phyloP scores from a whole-genome alignment of 495 filamentous ascomycete species.

The Sphaerosporella brunnea region DNA sequence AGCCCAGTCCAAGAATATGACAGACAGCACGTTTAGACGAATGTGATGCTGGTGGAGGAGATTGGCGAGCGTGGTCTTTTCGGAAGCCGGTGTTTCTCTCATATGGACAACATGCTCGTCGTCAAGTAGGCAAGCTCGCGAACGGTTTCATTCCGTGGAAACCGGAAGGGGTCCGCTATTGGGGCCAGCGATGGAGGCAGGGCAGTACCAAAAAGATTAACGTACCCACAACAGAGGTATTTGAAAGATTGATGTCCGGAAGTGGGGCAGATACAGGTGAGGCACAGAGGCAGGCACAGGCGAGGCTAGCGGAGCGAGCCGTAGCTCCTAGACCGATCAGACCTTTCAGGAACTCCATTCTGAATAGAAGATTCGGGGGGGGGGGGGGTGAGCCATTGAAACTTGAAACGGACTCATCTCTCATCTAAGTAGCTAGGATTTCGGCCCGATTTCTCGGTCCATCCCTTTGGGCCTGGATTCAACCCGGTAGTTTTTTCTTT shows the following conservation, averaged over 20 bases:
- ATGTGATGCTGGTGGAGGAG: not conserved
- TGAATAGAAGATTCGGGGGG: not conserved
- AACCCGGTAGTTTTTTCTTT: too few relatives aligned
- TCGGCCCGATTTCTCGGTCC: too few relatives aligned
- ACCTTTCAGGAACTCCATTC: not conserved
- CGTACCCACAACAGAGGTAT: not conserved
- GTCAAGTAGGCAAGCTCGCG: not conserved
- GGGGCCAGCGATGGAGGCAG: not conserved
- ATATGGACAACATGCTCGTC: not conserved
- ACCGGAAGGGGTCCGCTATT: not conserved
- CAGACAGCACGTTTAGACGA: not conserved
- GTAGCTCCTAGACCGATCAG: not conserved
- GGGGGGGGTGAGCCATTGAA: not conserved
- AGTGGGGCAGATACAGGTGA: not conserved
- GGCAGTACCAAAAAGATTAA: not conserved
- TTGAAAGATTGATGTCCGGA: not conserved
- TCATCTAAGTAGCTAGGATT: too few relatives aligned
- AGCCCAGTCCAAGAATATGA: not conserved
- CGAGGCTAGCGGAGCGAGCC: not conserved
- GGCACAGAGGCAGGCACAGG: too few relatives aligned
- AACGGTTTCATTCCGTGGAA: not conserved
- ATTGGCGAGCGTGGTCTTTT: conserved; percentile 1
- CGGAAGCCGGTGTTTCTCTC: conserved; percentile 2
- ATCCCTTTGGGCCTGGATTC: too few relatives aligned
- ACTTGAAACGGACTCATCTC: too few relatives aligned